A percentile compares a stretch with the other conserved stretches of the same genome.
Conservation (phyloP, 495 filamentous ascomycete genomes). For the Barbatosphaeria neglecta region DNA sequence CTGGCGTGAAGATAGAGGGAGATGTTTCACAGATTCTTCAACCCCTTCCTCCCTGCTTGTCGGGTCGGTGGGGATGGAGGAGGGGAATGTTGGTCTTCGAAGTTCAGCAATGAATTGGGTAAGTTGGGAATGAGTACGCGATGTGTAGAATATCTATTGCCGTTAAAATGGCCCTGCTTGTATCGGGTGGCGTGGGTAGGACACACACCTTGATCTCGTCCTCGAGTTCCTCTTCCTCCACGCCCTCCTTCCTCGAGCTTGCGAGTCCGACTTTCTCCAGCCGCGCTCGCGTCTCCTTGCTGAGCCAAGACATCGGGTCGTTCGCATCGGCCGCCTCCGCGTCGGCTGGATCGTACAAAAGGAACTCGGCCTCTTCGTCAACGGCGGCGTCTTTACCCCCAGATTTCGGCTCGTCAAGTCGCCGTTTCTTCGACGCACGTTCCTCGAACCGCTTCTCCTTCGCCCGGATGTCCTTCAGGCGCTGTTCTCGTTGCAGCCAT, state of each 20-base stretch:
- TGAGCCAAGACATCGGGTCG: slow-evolving; percentile 31
- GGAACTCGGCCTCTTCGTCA: slow-evolving; percentile 60
- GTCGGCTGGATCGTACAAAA: slow-evolving; percentile 72
- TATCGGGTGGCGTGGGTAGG: slow-evolving; percentile 1
- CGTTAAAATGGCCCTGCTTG: slow-evolving; percentile 3
- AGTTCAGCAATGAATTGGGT: slow-evolving; percentile 90
- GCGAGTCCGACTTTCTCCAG: slow-evolving; percentile 46
- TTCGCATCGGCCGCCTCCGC: slow-evolving; percentile 34
- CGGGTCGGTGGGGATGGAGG: slow-evolving; percentile 30
- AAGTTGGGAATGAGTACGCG: slow-evolving; percentile 88
- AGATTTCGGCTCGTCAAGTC: slow-evolving; percentile 13
- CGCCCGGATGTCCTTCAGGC: slow-evolving; percentile 53
- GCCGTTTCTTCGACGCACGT: slow-evolving; percentile 21
- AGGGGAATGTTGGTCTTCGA: slow-evolving; percentile 66
- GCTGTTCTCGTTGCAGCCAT: slow-evolving; percentile 59
- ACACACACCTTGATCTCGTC: slow-evolving; percentile 48
- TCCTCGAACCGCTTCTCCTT: slow-evolving; percentile 56
- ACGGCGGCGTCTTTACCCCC: slow-evolving; percentile 15
- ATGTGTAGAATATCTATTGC: slow-evolving; percentile 74
- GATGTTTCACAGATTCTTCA: slow-evolving; percentile 64
- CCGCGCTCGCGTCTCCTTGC: slow-evolving; percentile 50
- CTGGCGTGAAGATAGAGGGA: slow-evolving; percentile 82
- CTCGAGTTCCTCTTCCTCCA: slow-evolving; percentile 39
- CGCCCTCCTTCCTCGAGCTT: slow-evolving; percentile 14
- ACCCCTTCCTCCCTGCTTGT: slow-evolving; percentile 17